phyloP scores from a whole-genome alignment of 768 basidiomycete genomes.

The Tricholoma sp. region DNA sequence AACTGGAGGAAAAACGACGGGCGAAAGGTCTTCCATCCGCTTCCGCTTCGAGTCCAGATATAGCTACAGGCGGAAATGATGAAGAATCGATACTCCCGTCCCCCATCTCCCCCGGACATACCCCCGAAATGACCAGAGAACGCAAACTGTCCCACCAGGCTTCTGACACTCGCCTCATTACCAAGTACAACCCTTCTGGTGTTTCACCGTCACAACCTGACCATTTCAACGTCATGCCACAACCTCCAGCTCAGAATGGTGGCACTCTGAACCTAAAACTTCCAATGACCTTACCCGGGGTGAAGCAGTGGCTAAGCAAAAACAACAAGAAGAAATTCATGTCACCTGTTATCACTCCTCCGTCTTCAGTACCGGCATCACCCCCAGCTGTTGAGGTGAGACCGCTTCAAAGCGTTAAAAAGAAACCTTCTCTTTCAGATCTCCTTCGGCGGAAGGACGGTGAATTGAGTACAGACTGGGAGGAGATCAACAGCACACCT shows the following conservation, averaged over 20 bases:
- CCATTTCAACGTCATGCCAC: constrained; percentile 37
- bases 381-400: constrained; percentile 25
- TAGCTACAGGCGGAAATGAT: constrained; percentile 39
- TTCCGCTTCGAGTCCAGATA: constrained; percentile 42
- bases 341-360: constrained; percentile 28
- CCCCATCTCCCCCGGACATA: constrained; percentile 43
- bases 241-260: constrained; percentile 33
- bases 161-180: constrained; percentile 60
- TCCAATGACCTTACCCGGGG: constrained; percentile 72
- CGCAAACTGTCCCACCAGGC: constrained; percentile 62
- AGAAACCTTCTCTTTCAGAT: constrained; percentile 67
- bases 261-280: constrained; percentile 41
- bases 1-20: constrained; percentile 69
- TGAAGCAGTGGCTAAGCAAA: constrained; percentile 74
- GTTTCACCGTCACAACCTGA: constrained; percentile 45
- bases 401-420: constrained; percentile 37
- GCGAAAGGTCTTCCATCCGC: constrained; percentile 44
- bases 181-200: constrained; percentile 46
- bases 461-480: constrained; percentile 59
- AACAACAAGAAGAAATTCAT: constrained; percentile 55
- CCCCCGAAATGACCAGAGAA: constrained; percentile 50
- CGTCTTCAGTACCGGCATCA: constrained; percentile 16
- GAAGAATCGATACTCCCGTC: constrained; percentile 42
- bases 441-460: constrained; percentile 56
- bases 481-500: constrained; percentile 52